Evolutionary conservation across 2,329 filamentous ascomycete genomes (phyloP).

Genomic region (Pyrenochaeta sp.): DNA sequence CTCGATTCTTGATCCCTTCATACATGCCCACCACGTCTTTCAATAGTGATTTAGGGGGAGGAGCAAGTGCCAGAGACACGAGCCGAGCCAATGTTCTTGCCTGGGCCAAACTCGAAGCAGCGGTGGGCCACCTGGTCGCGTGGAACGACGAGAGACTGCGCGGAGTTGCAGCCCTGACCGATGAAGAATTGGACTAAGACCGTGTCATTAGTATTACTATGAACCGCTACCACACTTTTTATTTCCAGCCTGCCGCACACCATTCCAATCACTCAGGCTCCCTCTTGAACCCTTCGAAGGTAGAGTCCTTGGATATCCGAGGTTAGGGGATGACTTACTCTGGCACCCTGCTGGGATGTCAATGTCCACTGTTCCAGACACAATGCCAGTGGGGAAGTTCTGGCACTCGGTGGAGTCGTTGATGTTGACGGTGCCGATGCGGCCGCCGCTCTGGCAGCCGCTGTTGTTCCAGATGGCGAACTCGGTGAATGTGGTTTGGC

Average conservation of each 20-base stretch:
- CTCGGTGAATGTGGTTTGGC: constrained; percentile 6
- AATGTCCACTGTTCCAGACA: neutral
- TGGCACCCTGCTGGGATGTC: constrained; percentile 4
- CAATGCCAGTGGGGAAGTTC: constrained; percentile 3
- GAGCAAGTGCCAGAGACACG: constrained; percentile 2
- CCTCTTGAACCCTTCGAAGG: too few relatives aligned
- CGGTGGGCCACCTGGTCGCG: constrained; percentile 1
- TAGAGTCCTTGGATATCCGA: too few relatives aligned
- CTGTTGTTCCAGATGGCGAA: constrained; percentile 1
- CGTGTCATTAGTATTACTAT: neutral
- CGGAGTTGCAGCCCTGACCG: constrained; percentile 2
- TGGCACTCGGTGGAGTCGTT: neutral
- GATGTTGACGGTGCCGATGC: constrained; percentile 1
- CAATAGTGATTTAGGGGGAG: neutral
- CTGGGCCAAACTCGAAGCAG: constrained; percentile 5
- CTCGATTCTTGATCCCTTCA: neutral
- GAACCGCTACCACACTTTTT: neutral
- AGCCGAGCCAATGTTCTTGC: constrained; percentile 5
- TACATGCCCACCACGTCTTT: neutral
- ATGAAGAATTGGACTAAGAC: constrained; percentile 5
- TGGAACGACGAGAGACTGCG: constrained; percentile 1
- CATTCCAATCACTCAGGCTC: too few relatives aligned
- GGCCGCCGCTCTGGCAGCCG: constrained; percentile 3
- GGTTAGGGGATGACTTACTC: constrained; percentile 1
- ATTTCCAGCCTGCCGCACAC: too few relatives aligned